These are phyloP conservation scores for Trametes elegans DNA, from an alignment of 768 basidiomycete genomes.

Conservation along the genomic window DNA sequence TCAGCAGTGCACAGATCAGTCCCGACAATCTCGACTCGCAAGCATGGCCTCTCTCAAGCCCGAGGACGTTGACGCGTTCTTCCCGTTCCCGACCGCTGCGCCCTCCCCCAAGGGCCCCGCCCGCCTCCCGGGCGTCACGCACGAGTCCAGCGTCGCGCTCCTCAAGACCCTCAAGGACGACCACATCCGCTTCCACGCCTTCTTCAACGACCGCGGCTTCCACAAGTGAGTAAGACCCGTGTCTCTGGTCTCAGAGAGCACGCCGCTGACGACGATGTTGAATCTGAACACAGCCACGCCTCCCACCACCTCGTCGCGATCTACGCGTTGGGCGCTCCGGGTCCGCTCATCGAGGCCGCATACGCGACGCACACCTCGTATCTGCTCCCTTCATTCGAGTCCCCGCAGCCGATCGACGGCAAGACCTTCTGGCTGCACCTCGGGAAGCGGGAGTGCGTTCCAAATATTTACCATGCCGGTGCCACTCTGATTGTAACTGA, in stretches of 20 bases:
- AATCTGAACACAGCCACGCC: not conserved
- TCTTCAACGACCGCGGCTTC: conserved; percentile 43
- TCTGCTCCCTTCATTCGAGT: conserved; percentile 37
- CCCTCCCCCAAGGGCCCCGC: conserved; percentile 1
- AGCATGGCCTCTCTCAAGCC: not conserved
- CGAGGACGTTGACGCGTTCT: conserved; percentile 5
- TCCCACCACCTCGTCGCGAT: conserved; percentile 27
- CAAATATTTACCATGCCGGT: not conserved
- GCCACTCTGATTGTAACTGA: not conserved
- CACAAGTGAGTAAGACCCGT: conserved; percentile 45
- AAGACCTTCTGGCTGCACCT: conserved; percentile 55
- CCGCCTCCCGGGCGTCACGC: conserved; percentile 25
- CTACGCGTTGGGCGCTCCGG: conserved; percentile 57
- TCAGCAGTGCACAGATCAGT: not conserved
- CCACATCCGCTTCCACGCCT: conserved; percentile 46
- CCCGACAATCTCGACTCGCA: not conserved
- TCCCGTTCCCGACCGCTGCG: conserved; percentile 1
- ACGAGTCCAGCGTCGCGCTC: conserved; percentile 31
- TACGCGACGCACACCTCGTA: conserved; percentile 41
- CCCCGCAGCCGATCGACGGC: conserved; percentile 44
- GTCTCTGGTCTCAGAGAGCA: not conserved
- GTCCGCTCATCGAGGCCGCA: conserved; percentile 39
- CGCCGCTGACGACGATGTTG: too few relatives aligned
- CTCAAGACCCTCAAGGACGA: conserved; percentile 44
- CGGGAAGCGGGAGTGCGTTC: conserved; percentile 50